Conservation (phyloP, 129 eudicot species). For the Logfia minima region DNA sequence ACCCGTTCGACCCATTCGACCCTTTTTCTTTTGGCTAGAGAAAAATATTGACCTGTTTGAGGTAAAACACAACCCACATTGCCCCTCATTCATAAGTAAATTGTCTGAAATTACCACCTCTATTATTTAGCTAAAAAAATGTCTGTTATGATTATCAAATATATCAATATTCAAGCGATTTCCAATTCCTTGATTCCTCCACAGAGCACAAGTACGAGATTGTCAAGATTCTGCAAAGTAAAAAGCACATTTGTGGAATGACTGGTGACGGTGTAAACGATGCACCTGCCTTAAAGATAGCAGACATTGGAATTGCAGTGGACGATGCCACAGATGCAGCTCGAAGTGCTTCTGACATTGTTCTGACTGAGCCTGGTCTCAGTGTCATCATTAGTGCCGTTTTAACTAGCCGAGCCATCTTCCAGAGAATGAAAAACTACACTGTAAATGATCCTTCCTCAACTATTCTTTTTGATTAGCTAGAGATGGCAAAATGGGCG, state of each 20-base stretch:
- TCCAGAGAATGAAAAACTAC: conserved; percentile 48
- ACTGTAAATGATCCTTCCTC: conserved; percentile 23
- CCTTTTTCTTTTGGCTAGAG: too few species aligned
- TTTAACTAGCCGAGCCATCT: conserved; percentile 47
- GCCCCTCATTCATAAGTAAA: background rate
- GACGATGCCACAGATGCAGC: conserved; percentile 54
- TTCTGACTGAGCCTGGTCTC: conserved; percentile 48
- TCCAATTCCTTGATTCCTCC: background rate
- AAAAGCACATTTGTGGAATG: conserved; percentile 51
- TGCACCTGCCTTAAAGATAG: conserved; percentile 45
- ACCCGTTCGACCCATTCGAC: too few species aligned
- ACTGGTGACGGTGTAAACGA: conserved; percentile 51
- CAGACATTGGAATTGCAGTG: conserved; percentile 50
- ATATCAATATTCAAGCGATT: background rate
- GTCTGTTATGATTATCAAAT: background rate
- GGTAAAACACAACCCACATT: too few species aligned
- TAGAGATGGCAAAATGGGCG: background rate
- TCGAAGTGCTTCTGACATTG: conserved; percentile 47
- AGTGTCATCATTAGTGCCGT: conserved; percentile 52
- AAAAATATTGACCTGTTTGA: too few species aligned
- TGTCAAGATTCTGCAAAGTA: conserved; percentile 48
- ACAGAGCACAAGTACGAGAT: conserved; percentile 54
- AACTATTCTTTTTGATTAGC: background rate
- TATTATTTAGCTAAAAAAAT: too few species aligned
- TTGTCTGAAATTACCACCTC: conserved; percentile 7